Evolutionary conservation across 441 rosid genomes (phyloP).

Genomic region (Gossypium gossypioides): DNA sequence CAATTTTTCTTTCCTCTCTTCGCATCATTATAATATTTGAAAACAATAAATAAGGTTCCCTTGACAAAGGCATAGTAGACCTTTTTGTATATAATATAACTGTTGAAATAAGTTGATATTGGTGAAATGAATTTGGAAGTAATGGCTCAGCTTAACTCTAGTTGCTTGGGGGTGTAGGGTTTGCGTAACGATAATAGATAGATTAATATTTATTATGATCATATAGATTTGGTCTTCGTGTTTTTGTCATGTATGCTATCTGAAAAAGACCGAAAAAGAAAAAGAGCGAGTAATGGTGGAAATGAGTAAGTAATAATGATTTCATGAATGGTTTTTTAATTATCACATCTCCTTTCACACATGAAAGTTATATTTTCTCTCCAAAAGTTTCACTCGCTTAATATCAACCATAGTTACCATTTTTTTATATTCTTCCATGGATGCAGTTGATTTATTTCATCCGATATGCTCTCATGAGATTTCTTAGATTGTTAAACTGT

Average conservation of each 20-base stretch:
- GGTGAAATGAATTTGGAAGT: not conserved
- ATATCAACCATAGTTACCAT: not conserved
- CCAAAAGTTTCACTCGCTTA: not conserved
- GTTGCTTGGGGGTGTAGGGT: not conserved
- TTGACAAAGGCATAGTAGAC: no score
- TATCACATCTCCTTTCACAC: not conserved
- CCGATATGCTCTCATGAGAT: not conserved
- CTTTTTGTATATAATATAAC: no score
- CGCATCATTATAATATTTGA: no score
- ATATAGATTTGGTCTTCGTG: not conserved
- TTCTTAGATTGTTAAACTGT: not conserved
- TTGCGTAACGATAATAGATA: not conserved
- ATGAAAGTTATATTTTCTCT: not conserved
- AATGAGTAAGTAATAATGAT: not conserved
- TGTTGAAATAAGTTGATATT: no score
- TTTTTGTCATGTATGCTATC: not conserved
- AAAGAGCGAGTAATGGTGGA: not conserved
- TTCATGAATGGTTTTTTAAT: not conserved
- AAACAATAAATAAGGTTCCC: no score
- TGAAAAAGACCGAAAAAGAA: not conserved
- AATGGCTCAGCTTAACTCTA: not conserved
- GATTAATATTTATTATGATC: not conserved
- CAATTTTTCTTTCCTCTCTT: no score
- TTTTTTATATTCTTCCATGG: not conserved
- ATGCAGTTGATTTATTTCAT: not conserved